Conservation (phyloP, 345 rosid genomes). For the Jatropha curcas region DNA sequence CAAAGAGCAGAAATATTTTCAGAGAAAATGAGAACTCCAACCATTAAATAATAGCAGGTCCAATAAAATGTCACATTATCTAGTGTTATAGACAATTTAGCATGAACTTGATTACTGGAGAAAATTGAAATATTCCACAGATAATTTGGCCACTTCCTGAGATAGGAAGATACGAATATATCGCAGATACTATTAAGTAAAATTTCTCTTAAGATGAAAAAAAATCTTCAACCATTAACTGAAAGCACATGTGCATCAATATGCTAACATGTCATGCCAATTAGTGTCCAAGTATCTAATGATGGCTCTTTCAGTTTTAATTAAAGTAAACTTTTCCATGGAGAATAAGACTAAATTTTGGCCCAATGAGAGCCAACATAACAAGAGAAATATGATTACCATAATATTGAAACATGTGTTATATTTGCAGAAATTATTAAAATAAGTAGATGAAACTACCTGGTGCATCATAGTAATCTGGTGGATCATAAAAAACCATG, state of each 20-base stretch:
- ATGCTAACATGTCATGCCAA: not conserved
- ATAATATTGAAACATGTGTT: not conserved
- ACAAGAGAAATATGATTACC: not conserved
- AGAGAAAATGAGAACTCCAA: constrained; percentile 3
- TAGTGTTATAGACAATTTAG: not conserved
- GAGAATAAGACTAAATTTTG: constrained; percentile 7
- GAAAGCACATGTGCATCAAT: not conserved
- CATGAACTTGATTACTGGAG: constrained; percentile 10
- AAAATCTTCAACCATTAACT: not conserved
- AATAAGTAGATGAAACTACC: constrained; percentile 43
- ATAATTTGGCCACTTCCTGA: not conserved
- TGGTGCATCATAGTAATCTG: constrained; percentile 79
- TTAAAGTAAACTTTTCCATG: not conserved
- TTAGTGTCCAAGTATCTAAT: not conserved
- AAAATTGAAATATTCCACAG: not conserved
- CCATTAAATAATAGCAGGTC: not conserved
- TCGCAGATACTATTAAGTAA: not conserved
- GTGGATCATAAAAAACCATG: constrained; percentile 85
- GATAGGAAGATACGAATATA: not conserved
- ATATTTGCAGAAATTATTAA: constrained; percentile 6
- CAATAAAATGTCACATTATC: not conserved
- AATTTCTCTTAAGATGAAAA: not conserved
- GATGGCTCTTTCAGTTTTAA: not conserved
- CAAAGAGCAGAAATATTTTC: constrained; percentile 8
- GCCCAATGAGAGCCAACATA: not conserved